phyloP scores from a whole-genome alignment of 306 rosid genomes.

The Citrullus amarus region DNA sequence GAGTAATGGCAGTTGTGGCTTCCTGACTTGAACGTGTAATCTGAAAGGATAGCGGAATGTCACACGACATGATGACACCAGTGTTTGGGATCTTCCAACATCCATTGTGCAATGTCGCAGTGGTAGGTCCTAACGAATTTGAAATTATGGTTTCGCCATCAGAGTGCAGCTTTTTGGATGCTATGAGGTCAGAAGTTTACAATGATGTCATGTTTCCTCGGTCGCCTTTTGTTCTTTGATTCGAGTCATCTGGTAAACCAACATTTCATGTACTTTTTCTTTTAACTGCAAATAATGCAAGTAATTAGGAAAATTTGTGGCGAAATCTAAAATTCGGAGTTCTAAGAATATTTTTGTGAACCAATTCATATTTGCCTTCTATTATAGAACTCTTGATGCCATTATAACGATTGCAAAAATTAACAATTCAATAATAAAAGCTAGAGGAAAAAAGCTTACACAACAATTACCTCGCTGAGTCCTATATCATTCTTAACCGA shows the following conservation, averaged over 20 bases:
- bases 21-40: neutral
- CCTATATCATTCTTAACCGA: constrained; percentile 54
- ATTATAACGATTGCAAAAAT: neutral
- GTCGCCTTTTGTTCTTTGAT: constrained; percentile 22
- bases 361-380: neutral
- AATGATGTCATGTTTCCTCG: neutral
- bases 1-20: neutral
- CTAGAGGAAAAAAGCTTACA: neutral
- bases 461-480: constrained; percentile 50
- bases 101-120: neutral
- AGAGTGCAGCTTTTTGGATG: neutral
- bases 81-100: neutral
- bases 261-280: constrained; percentile 57
- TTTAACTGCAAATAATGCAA: constrained; percentile 44
- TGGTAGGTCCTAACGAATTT: neutral
- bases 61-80: neutral
- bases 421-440: neutral
- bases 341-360: neutral
- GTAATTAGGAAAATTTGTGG: neutral
- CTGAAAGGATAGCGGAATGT: neutral
- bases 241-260: constrained; percentile 50
- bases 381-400: neutral
- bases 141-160: neutral
- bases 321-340: neutral
- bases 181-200: neutral